Evolutionary conservation across 805 yeast genomes (phyloP).

Genomic region (Suhomyces sp.): DNA sequence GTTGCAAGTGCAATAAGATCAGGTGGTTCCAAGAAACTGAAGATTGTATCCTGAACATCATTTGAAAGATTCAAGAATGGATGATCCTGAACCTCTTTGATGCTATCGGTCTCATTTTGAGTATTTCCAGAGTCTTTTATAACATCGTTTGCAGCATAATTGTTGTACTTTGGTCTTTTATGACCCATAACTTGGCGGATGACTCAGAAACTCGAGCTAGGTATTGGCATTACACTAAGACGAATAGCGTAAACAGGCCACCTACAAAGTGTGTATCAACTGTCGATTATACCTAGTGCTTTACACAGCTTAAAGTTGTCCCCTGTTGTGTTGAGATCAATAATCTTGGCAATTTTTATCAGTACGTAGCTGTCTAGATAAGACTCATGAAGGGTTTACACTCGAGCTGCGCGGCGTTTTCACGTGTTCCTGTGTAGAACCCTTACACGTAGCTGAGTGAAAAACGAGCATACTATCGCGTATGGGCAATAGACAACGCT

Average conservation of each 20-base stretch:
- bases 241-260: neutral
- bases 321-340: neutral
- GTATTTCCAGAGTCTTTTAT: neutral
- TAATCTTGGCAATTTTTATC: neutral
- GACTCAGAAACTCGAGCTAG: neutral
- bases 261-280: neutral
- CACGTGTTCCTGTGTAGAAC: neutral
- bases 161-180: neutral
- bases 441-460: neutral
- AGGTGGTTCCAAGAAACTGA: constrained; percentile 1
- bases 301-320: neutral
- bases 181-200: neutral
- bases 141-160: neutral
- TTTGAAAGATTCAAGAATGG: neutral
- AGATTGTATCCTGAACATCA: constrained; percentile 4
- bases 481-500: neutral
- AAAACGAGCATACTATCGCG: neutral
- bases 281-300: neutral
- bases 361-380: neutral
- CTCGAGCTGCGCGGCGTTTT: neutral
- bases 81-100: neutral
- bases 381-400: neutral
- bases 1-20: constrained; percentile 16
- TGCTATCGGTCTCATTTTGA: neutral
- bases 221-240: neutral